These are phyloP conservation scores for Macrophomina tecta DNA, from an alignment of 2,329 filamentous ascomycete genomes.

Conservation along the genomic window DNA sequence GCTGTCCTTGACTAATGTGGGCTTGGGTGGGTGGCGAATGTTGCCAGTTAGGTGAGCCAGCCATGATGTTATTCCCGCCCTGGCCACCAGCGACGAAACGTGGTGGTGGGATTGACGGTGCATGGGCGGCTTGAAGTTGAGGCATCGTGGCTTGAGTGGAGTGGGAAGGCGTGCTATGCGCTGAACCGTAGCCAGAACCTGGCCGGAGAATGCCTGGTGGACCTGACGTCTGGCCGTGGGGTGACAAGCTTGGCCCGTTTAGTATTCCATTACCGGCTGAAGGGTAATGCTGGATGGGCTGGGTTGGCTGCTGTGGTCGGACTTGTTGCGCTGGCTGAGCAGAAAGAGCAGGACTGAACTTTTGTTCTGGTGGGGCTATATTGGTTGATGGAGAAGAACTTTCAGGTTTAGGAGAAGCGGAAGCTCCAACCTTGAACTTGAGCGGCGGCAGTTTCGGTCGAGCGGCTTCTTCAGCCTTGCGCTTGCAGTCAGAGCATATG, in stretches of 20 bases:
- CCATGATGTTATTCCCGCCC: slow-evolving; percentile 10
- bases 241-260: slow-evolving; percentile 52
- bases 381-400: slow-evolving; percentile 27
- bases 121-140: neutral
- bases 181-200: slow-evolving; percentile 11
- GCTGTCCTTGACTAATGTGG: neutral
- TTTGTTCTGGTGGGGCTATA: slow-evolving; percentile 37
- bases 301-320: slow-evolving; percentile 30
- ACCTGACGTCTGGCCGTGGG: slow-evolving; percentile 51
- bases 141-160: neutral
- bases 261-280: slow-evolving; percentile 41
- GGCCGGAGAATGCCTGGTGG: slow-evolving; percentile 37
- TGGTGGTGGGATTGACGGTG: slow-evolving; percentile 14
- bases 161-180: slow-evolving; percentile 14
- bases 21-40: neutral
- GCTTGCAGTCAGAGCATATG: slow-evolving; percentile 78
- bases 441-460: slow-evolving; percentile 67
- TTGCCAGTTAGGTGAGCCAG: slow-evolving; percentile 10
- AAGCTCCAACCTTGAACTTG: slow-evolving; percentile 62
- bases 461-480: slow-evolving; percentile 63
- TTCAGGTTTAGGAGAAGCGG: slow-evolving; percentile 50
- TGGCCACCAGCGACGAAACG: neutral
- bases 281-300: slow-evolving; percentile 25
- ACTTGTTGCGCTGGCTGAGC: slow-evolving; percentile 20
- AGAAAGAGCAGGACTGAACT: neutral